Base-by-base conservation (phyloP, 2,329 filamentous ascomycete species). In the Colletotrichum sp. region DNA sequence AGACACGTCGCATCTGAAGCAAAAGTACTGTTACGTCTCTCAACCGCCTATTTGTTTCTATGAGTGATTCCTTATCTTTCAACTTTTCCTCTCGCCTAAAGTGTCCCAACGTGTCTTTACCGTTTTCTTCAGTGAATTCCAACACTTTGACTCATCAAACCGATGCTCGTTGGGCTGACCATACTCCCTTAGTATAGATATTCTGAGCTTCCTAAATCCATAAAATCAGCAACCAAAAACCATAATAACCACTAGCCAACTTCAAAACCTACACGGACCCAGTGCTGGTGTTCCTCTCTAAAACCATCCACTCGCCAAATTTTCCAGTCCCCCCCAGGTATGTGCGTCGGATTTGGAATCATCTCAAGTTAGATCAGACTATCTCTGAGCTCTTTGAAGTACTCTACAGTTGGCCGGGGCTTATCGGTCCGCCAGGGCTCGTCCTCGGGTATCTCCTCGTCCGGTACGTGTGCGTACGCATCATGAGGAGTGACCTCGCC, bases 111-210 rank as follows among this genome's bases (percentile, higher is more conserved):
- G 4, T 18, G 1, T 18, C 36, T 38, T 38, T 0, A 18, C 3
- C 0, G 18, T 38, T 0, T 38, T 18, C 36, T 38, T 38, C 2
- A 38, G 0, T 9, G 0, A 18, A 18, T 5, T 0, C 8, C 2
- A 16, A 18, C 36, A 9, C 16, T 38, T 18, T 1, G 8, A 38
- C 15, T 0, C 4, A 3, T 38, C 36, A 18, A 38, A 8, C 36
- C 8, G 1, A 38, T 38, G 36, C 36, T 38, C 16, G 0, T 38
- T 1, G 7, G 15, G 15, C 34, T 8, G 5, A 5, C 0, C 15
- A 38, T 8, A 38, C 8, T 18, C 7, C 15, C 7, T n/a, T n/a
- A n/a, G n/a, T 0, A 4, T 36, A 36, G 15, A 38, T 16, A 0
- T 8, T 0, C 15, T 3, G 34, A 38, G 34, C 34, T 16, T 36